Conservation (phyloP, 495 filamentous ascomycete genomes). For the Chaetomium tenue region DNA sequence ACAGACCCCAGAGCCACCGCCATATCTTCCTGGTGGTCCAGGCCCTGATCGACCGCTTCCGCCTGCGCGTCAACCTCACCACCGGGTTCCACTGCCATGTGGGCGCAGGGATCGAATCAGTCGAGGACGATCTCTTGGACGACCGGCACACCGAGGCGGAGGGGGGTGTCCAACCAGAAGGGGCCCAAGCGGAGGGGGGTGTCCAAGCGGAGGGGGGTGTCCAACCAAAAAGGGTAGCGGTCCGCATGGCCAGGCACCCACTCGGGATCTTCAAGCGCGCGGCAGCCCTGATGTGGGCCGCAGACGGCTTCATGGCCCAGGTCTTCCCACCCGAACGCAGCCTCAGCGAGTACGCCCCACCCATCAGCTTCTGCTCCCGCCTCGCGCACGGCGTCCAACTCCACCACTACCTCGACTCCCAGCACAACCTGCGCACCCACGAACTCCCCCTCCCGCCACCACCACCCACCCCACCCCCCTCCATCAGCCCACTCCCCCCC, state of each 20-base stretch:
- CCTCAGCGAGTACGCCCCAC: neutral
- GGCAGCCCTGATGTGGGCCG: conserved; percentile 25
- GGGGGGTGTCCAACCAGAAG: neutral
- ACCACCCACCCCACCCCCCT: neutral
- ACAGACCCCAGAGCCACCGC: conserved; percentile 13
- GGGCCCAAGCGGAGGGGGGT: too few species aligned
- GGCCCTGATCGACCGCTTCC: conserved; percentile 3
- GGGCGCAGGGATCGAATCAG: neutral
- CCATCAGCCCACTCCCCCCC: too few species aligned
- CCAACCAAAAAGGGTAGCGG: too few species aligned
- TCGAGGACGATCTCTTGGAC: neutral
- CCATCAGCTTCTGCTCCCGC: neutral
- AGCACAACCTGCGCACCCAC: neutral
- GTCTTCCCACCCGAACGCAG: conserved; percentile 24
- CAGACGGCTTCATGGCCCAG: conserved; percentile 19
- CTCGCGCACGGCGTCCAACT: conserved; percentile 3
- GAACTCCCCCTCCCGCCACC: neutral
- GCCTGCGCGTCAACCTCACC: conserved; percentile 10
- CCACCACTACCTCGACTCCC: neutral
- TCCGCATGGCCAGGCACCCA: neutral
- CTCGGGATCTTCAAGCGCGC: conserved; percentile 9
- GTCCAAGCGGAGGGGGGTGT: too few species aligned
- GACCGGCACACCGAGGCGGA: neutral
- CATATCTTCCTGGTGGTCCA: conserved; percentile 12
- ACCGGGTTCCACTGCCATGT: conserved; percentile 22